These are phyloP conservation scores for Fraxinus quadrangulata DNA, from an alignment of 257 asterid genomes.

Conservation along the genomic window DNA sequence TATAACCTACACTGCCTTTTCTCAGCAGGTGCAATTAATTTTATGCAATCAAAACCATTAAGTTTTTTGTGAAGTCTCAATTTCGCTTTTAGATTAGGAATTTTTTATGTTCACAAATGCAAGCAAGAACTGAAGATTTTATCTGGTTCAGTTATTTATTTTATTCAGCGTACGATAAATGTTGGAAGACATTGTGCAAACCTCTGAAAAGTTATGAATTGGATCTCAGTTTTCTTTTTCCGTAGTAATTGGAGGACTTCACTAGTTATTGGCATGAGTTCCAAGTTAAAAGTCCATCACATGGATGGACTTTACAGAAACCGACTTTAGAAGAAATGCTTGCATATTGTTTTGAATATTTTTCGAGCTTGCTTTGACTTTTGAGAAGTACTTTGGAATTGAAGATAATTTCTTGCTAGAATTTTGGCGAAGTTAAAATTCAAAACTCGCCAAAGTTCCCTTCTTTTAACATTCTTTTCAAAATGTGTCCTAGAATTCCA, in stretches of 20 bases:
- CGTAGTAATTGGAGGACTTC: not conserved
- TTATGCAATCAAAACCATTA: not conserved
- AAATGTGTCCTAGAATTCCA: not conserved
- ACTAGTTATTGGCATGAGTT: not conserved
- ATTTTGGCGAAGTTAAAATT: not conserved
- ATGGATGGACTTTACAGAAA: not conserved
- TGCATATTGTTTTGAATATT: not conserved
- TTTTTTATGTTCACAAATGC: not conserved
- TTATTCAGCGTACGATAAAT: not conserved
- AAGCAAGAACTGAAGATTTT: not conserved
- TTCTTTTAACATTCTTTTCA: not conserved
- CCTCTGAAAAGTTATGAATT: not conserved
- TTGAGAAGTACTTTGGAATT: not conserved
- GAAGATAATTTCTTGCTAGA: not conserved
- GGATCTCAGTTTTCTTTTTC: constrained; percentile 1
- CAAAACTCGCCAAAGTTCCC: not conserved
- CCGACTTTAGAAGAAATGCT: not conserved
- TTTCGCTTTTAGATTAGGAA: not conserved
- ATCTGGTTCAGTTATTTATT: constrained; percentile 2
- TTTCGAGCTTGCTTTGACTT: not conserved
- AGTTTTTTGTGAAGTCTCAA: not conserved
- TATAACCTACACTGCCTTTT: not conserved
- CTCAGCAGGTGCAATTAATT: not conserved
- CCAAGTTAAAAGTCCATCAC: not conserved
- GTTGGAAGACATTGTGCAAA: not conserved